Evolutionary conservation across 192 early-diverging fungal genomes (phyloP).

Genomic region (Podila horticola): DNA sequence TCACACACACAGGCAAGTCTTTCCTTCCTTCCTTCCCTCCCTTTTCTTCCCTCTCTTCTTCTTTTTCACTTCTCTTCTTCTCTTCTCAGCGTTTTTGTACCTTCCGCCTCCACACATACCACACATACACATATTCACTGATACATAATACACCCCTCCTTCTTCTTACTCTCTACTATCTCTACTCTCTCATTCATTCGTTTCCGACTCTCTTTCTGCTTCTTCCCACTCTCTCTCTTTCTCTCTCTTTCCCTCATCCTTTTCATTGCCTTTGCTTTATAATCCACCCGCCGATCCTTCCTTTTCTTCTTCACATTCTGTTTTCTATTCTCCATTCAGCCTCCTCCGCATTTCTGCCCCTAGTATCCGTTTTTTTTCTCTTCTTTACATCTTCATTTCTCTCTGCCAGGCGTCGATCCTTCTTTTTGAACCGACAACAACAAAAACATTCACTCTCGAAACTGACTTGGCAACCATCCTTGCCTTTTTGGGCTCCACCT

Average conservation of each 20-base stretch:
- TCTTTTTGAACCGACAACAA: background rate
- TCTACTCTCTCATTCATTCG: slow-evolving; percentile 3
- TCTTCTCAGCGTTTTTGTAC: background rate
- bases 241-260: too few species aligned
- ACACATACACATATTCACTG: too few species aligned
- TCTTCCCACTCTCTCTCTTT: background rate
- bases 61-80: background rate
- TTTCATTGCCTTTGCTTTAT: background rate
- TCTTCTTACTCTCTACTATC: background rate
- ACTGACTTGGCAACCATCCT: too few species aligned
- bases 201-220: background rate
- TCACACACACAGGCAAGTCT: too few species aligned
- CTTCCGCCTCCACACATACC: too few species aligned
- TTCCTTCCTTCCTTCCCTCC: background rate
- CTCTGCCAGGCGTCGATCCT: background rate
- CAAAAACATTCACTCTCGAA: too few species aligned
- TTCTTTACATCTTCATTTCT: background rate
- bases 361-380: background rate
- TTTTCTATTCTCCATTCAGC: background rate
- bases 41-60: background rate
- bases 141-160: too few species aligned
- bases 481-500: too few species aligned
- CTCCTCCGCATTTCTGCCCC: background rate
- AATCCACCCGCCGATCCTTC: background rate
- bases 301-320: background rate